Percentiles rank a stretch among this genome's conserved stretches.
Evolutionary conservation across 192 early-diverging fungal genomes (phyloP).

Genomic region (Rhizoclosmatium globosum): DNA sequence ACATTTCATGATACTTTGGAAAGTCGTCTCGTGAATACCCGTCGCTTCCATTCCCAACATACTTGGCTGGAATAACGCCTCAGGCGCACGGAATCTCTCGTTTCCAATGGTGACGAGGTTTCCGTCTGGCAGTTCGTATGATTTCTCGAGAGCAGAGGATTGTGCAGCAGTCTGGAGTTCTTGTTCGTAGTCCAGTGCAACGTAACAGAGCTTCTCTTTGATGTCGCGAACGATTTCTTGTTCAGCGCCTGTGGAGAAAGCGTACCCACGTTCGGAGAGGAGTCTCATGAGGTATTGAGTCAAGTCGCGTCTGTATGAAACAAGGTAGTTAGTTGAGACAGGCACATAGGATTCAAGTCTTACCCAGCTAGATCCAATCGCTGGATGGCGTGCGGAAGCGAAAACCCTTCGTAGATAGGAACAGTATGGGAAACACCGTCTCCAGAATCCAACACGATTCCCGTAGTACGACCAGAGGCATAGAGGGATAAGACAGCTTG

Average conservation of each 20-base stretch:
- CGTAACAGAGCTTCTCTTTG: constrained; percentile 38
- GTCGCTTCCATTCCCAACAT: constrained; percentile 28
- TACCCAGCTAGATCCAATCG: constrained; percentile 66
- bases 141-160: constrained; percentile 49
- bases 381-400: constrained; percentile 49
- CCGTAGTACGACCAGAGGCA: constrained; percentile 60
- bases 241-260: constrained; percentile 53
- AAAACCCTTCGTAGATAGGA: constrained; percentile 70
- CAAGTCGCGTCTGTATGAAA: constrained; percentile 45
- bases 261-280: constrained; percentile 68
- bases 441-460: constrained; percentile 69
- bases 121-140: constrained; percentile 41
- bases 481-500: constrained; percentile 66
- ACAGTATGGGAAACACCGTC: constrained; percentile 73
- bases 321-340: constrained; percentile 43
- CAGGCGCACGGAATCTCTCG: constrained; percentile 41
- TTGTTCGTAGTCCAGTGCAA: constrained; percentile 25
- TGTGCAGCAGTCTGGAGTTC: constrained; percentile 54
- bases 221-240: constrained; percentile 34
- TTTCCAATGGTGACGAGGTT: constrained; percentile 36
- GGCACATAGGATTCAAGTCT: not conserved
- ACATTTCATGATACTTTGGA: constrained; percentile 38
- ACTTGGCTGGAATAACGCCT: constrained; percentile 29
- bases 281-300: constrained; percentile 59
- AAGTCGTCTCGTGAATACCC: constrained; percentile 32